Percentiles rank a stretch among this genome's conserved stretches.
These are phyloP conservation scores for Begonia peltatifolia DNA, from an alignment of 306 rosid species.

Conservation along the genomic window DNA sequence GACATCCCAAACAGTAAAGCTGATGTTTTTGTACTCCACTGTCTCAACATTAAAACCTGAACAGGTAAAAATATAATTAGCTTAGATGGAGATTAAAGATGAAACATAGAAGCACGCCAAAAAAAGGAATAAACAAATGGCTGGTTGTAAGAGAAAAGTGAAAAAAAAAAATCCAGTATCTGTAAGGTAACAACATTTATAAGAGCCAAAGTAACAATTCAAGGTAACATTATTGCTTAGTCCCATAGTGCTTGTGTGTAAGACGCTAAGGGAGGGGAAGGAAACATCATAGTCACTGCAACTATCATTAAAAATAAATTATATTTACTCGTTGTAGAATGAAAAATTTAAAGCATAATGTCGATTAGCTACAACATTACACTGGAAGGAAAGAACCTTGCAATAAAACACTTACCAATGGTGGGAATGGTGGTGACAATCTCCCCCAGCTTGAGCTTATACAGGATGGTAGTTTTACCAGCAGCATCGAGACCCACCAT, in stretches of 20 bases:
- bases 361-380: too few relatives aligned
- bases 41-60: constrained; percentile 92
- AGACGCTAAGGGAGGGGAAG: neutral
- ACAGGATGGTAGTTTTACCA: constrained; percentile 88
- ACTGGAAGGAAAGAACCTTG: too few relatives aligned
- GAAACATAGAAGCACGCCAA: too few relatives aligned
- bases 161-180: too few relatives aligned
- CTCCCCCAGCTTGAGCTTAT: constrained; percentile 89
- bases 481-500: constrained; percentile 98
- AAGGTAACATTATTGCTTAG: too few relatives aligned
- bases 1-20: constrained; percentile 98
- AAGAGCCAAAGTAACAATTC: too few relatives aligned
- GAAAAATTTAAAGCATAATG: too few relatives aligned
- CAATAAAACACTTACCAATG: constrained; percentile 37
- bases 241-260: too few relatives aligned
- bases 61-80: constrained; percentile 6
- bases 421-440: constrained; percentile 94
- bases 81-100: neutral
- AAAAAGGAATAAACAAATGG: too few relatives aligned
- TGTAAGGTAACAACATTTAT: too few relatives aligned
- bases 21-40: constrained; percentile 88
- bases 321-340: neutral
- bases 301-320: neutral
- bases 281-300: too few relatives aligned
- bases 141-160: too few relatives aligned